Base-by-base conservation (phyloP, 768 basidiomycete species). In the Fistulinella prunicolor region DNA sequence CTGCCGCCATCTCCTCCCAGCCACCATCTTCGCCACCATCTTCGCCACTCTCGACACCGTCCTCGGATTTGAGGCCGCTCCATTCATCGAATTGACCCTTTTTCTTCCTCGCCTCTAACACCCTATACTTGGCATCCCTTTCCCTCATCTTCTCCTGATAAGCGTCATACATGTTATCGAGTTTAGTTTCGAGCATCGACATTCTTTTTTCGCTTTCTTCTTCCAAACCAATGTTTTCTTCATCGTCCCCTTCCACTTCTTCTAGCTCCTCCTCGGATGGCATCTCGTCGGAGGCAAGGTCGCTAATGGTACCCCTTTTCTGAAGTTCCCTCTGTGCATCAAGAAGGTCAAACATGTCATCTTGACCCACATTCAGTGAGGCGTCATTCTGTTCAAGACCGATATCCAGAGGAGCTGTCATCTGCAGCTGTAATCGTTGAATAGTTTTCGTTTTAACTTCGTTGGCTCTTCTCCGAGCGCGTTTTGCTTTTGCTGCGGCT, bases 321-420 rank as follows among this genome's bases (percentile, higher is more conserved):
- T 60, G 64, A 50, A 73, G 57, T 38, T 69, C 68, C 37, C 65
- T 70, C 63, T 86, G 82, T 6, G 83, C 79, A 37, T 76, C 73
- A 41, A 73, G 81, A 35, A 98, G 78, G 60, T 94, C 91, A 59
- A 98, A 98, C 20, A 96, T 73, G 57, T 98, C 94, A 21, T 85
- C 87, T 58, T 88, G 85, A 6, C 89, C 89, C 20, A 79, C 63
- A n/a, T 71, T 74, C 16, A 95, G 75, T 16, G 86, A 76, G 3
- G 81, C 71, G 54, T 95, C 93, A 44, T 79, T 75, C 58, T 88
- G 87, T 59, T 93, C 90, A 50, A 94, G 68, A 64, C 94, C 94
- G 54, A 98, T 94, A 58, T 97, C 96, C 56, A 94, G 73, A n/a
- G 96, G 96, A 17, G 93, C 92, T 12, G 89, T 90, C 96, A 99